Base-by-base conservation (phyloP, 2,329 filamentous ascomycete species). In the Thermothelomyces thermophilus region DNA sequence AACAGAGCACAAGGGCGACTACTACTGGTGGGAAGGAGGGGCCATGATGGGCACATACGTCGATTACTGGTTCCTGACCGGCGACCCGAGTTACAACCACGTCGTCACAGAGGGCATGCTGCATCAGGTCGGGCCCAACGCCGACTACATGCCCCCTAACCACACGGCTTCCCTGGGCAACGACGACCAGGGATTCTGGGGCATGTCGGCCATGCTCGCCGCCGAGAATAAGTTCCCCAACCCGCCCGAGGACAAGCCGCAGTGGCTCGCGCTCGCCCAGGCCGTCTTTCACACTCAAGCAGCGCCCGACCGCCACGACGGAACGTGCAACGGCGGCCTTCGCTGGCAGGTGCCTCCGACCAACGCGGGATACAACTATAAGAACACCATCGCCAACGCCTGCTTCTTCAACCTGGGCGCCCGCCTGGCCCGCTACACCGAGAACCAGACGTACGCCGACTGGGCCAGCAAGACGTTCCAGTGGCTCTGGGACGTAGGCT, bases 361-460 rank as follows among this genome's bases (percentile, higher is more conserved):
- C 56, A 89, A 90, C 62, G 74, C 72, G 19, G 87, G 87, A 10
- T 93, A 87, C 67, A 76, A 83, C 63, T 90, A 91, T 73, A 93
- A 83, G 66, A 83, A 83, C 62, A 63, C 57, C 39, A 60, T 58
- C 43, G 56, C 57, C 37, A 59, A 59, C 35, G 57, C 52, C 19
- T 76, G 75, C 56, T 81, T 82, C 63, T 83, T 84, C 68, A 81
- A 84, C 57, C 66, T 84, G 8, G 79, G 76, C 8, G 77, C 87
- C 14, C 81, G 87, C 6, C 75, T 91, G 13, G 86, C 84, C 0
- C 74, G 82, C 17, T 90, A 87, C 63, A 87, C 84, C 0, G 70
- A 70, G 17, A 86, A 88, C 59, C 60, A 70, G 0, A 84, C 82
- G 0, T 89, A 88, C 58, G 74, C 75, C 2, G 70, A 80, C 4